phyloP scores from a whole-genome alignment of 2,329 filamentous ascomycete genomes.

The Claviceps lovelessii region DNA sequence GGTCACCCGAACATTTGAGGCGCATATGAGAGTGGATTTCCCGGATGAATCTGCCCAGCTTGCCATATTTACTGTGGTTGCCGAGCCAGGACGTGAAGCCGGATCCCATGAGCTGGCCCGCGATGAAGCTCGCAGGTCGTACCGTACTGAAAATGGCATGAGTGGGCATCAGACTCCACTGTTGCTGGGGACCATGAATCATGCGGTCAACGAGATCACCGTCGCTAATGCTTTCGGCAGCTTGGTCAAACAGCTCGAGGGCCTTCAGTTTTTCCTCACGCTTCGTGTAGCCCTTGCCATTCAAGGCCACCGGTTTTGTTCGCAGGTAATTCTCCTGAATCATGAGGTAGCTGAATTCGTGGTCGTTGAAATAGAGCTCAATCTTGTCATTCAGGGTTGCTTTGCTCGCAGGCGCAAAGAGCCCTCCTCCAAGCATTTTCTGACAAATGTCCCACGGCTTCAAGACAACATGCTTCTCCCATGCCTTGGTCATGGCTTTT shows the following conservation, averaged over 20 bases:
- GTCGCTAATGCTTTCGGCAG: conserved; percentile 91
- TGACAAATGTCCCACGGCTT: conserved; percentile 97
- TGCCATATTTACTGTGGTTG: conserved; percentile 78
- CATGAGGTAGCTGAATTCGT: conserved; percentile 96
- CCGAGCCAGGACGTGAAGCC: conserved; percentile 86
- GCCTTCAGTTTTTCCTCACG: conserved; percentile 63
- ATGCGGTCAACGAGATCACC: conserved; percentile 92
- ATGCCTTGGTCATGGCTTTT: conserved; percentile 90
- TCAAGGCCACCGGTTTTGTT: conserved; percentile 57
- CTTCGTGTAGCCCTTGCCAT: conserved; percentile 38
- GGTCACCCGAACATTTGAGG: conserved; percentile 73
- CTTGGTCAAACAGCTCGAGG: conserved; percentile 75
- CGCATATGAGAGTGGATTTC: conserved; percentile 98
- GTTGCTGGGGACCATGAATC: conserved; percentile 96
- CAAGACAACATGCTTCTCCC: conserved; percentile 93
- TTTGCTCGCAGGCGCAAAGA: conserved; percentile 74
- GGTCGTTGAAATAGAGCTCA: conserved; percentile 97
- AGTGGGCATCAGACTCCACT: conserved; percentile 95
- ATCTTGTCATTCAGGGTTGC: conserved; percentile 92
- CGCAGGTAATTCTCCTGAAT: conserved; percentile 94
- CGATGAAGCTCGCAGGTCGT: conserved; percentile 71
- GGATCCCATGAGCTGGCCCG: conserved; percentile 61
- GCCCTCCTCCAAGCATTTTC: conserved; percentile 76
- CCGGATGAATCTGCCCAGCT: conserved; percentile 66
- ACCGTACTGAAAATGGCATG: conserved; percentile 95